These are phyloP conservation scores for Takashimella tepidaria DNA, from an alignment of 1,284 basidiomycete genomes.

Conservation along the genomic window DNA sequence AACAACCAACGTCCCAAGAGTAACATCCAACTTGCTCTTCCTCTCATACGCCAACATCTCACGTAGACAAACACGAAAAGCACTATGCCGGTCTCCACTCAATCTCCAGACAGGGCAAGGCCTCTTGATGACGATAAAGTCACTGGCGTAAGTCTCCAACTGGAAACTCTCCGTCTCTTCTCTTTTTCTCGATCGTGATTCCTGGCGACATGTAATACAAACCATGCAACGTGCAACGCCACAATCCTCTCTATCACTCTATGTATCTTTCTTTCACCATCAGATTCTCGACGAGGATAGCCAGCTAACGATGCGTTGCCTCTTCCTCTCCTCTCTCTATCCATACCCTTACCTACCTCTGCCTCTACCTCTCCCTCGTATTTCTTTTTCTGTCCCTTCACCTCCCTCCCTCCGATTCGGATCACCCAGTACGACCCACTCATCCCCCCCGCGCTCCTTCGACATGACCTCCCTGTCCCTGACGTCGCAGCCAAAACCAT, in stretches of 20 bases:
- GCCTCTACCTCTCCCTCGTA: too few relatives aligned
- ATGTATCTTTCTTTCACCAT: not conserved
- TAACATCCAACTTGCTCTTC: not conserved
- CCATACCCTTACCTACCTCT: constrained; percentile 7
- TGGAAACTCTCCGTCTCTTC: not conserved
- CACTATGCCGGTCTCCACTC: constrained; percentile 33
- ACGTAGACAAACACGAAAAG: not conserved
- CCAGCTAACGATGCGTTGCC: not conserved
- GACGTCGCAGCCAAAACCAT: constrained; percentile 57
- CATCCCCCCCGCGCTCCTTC: constrained; percentile 80
- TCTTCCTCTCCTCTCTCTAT: constrained; percentile 8
- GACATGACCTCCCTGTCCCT: constrained; percentile 66
- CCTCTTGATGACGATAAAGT: constrained; percentile 43
- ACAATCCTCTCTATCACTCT: not conserved
- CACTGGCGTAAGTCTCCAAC: constrained; percentile 35
- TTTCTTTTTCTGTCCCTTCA: not conserved
- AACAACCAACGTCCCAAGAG: too few relatives aligned
- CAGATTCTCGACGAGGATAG: not conserved
- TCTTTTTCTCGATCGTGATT: not conserved
- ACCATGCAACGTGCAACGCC: not conserved
- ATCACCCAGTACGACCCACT: constrained; percentile 81
- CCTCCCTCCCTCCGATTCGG: too few relatives aligned
- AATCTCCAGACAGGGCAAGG: constrained; percentile 36
- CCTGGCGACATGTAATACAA: not conserved
- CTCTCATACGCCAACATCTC: not conserved